phyloP scores from a whole-genome alignment of 768 basidiomycete genomes.

The Boletus insuetus region DNA sequence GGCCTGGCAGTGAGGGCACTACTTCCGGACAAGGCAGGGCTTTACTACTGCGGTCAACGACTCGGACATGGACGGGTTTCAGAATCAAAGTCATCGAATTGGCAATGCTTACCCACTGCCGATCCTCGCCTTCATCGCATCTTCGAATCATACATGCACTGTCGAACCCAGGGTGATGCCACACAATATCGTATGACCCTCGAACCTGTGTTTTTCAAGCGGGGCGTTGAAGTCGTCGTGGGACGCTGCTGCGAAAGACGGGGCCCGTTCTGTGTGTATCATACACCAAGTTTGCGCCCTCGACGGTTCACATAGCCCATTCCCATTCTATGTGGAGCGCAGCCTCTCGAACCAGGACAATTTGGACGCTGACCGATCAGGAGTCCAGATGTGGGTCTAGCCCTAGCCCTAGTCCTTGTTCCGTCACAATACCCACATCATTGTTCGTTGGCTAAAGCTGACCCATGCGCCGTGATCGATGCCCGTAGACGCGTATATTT shows the following conservation, averaged over 20 bases:
- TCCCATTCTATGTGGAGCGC: not conserved
- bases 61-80: too few species aligned
- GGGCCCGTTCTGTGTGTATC: too few species aligned
- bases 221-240: not conserved
- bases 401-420: not conserved
- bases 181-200: too few species aligned
- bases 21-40: too few species aligned
- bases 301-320: not conserved
- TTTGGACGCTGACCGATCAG: not conserved
- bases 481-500: not conserved
- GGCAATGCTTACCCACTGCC: too few species aligned
- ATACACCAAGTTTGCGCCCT: not conserved
- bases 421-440: too few species aligned
- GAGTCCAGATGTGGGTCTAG: not conserved
- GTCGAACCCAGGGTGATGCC: too few species aligned
- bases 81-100: too few species aligned
- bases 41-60: too few species aligned
- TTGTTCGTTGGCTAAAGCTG: not conserved
- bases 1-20: too few species aligned
- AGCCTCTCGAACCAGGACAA: not conserved
- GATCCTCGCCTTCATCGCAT: too few species aligned
- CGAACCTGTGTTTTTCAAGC: not conserved
- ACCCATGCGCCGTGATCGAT: not conserved
- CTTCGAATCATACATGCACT: too few species aligned
- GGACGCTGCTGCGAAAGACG: not conserved